Base-by-base conservation (phyloP, 176 grass and related monocot genomes). In the Eremochloa ophiuroides region DNA sequence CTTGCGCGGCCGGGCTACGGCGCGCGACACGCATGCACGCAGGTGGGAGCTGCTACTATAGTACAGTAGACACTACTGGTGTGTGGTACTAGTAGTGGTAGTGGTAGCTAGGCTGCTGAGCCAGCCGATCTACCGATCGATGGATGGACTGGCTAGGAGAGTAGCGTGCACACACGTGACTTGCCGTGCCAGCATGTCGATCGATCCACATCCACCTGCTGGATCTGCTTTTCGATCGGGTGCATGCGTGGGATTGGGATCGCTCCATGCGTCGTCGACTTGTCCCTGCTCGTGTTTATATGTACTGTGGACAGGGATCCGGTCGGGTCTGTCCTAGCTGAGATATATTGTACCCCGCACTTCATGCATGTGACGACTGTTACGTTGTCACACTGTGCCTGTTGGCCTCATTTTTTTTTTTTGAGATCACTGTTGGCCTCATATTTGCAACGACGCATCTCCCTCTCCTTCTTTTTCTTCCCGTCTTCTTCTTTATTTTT, bases 141-240 rank as follows among this genome's bases (percentile, higher is more conserved):
- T 23, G 8, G 22, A 22, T 51, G 7, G 2, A 26, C 25, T 34
- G 34, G 29, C 62, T 51, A 56, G 56, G 13, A 15, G 2, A 26
- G 73, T 26, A 76, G 77, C 64, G 46, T 69, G 67, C 66, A 43
- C 67, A 60, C 67, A 23, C 67, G 79, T 61, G 79, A 81, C 79
- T 34, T 30, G 40, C 69, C 56, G 69, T 40, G 46, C 55, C 80
- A 46, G 68, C 40, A 23, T 33, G 79, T 59, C 55, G 55, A 59
- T 59, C 7, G 47, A 47, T 22, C n/a, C 14, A 15, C 7, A n/a
- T 8, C 9, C 12, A 0, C 17, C 22, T 23, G 83, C 18, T 62
- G 11, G 50, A 71, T 71, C 83, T 84, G 62, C 47, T 67, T 58
- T 29, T 62, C 59, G 5, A 1, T 10, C 10, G 4, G 23, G 4